These are phyloP conservation scores for Chrysanthemum lavandulifolium DNA, from an alignment of 129 eudicot species.

Conservation along the genomic window DNA sequence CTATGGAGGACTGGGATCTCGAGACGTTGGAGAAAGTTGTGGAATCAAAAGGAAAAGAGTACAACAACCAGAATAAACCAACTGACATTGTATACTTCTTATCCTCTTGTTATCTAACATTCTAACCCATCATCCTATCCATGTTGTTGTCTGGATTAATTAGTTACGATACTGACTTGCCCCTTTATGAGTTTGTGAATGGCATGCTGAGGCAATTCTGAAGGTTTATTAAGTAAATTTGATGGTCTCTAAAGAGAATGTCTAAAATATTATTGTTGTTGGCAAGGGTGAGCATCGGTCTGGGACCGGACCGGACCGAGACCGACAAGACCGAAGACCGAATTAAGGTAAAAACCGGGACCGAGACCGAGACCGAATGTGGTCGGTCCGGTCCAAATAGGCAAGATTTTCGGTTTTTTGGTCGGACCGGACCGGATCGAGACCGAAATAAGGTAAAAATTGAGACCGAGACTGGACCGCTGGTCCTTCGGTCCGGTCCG, in stretches of 20 bases:
- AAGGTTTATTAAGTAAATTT: slow-evolving; percentile 1
- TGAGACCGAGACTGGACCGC: too few species aligned
- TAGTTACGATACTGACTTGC: not conserved
- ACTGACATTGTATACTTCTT: slow-evolving; percentile 65
- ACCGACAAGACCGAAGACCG: too few species aligned
- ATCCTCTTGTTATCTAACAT: slow-evolving; percentile 5
- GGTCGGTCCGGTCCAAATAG: too few species aligned
- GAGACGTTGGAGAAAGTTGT: slow-evolving; percentile 83
- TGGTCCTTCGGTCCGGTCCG: too few species aligned
- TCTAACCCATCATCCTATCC: not conserved
- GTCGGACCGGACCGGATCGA: too few species aligned
- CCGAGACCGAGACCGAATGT: too few species aligned
- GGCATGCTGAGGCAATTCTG: not conserved
- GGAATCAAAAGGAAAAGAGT: slow-evolving; percentile 75
- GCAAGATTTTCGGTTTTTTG: too few species aligned
- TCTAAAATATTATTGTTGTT: not conserved
- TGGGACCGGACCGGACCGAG: too few species aligned
- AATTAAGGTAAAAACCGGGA: too few species aligned
- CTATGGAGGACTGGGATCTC: slow-evolving; percentile 94
- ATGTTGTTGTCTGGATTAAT: slow-evolving; percentile 5
- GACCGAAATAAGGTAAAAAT: too few species aligned
- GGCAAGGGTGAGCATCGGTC: not conserved
- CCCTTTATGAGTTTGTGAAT: not conserved
- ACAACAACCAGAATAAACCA: slow-evolving; percentile 85
- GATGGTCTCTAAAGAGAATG: not conserved